Evolutionary conservation across 1,284 basidiomycete species (phyloP).

Genomic region (Dichomitus squalens): DNA sequence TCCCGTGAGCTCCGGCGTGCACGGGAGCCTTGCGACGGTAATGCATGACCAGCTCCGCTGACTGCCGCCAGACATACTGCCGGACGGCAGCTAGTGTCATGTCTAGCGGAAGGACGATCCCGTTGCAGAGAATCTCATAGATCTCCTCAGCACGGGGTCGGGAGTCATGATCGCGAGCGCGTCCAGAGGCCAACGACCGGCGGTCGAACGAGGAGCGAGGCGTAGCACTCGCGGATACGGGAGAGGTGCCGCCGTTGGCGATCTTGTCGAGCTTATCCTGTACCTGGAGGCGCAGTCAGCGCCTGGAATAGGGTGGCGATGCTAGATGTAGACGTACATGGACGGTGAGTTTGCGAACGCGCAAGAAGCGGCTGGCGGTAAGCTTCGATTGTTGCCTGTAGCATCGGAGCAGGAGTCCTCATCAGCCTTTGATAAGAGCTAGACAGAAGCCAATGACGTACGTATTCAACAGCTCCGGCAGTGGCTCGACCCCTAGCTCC

Average conservation of each 20-base stretch:
- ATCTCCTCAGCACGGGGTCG: conserved; percentile 64
- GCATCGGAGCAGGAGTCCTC: not conserved
- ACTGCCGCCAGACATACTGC: conserved; percentile 84
- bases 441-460: conserved; percentile 39
- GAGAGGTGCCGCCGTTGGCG: conserved; percentile 24
- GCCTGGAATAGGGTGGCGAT: not conserved
- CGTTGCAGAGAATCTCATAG: conserved; percentile 90
- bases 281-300: conserved; percentile 47
- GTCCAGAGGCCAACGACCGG: conserved; percentile 26
- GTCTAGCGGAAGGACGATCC: conserved; percentile 74
- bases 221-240: conserved; percentile 38
- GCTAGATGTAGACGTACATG: conserved; percentile 61
- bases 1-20: not conserved
- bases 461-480: conserved; percentile 81
- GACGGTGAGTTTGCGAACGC: conserved; percentile 80
- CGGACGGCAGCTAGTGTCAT: conserved; percentile 90
- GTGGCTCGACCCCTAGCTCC: conserved; percentile 53
- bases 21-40: conserved; percentile 61
- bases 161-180: conserved; percentile 15
- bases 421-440: conserved; percentile 6
- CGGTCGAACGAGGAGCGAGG: conserved; percentile 50
- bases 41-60: conserved; percentile 80
- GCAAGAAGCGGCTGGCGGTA: conserved; percentile 84
- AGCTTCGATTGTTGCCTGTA: conserved; percentile 77
- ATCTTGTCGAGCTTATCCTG: conserved; percentile 85